Conservation (phyloP, 2,329 filamentous ascomycete species). For the Nemania bipapillata region DNA sequence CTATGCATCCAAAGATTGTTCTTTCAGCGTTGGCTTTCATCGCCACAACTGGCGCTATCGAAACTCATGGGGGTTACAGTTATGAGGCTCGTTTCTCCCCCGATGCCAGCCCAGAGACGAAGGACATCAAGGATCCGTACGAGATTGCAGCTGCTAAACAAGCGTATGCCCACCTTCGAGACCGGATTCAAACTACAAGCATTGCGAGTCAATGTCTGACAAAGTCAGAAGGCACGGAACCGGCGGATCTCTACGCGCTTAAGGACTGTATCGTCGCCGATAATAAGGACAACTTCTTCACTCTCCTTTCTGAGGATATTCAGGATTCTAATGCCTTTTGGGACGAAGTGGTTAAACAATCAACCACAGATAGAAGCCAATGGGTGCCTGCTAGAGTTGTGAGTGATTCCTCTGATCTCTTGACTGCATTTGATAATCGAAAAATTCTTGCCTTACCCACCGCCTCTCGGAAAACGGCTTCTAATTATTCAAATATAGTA, state of each 20-base stretch:
- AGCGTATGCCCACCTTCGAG: conserved; percentile 18
- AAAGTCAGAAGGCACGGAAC: conserved; percentile 3
- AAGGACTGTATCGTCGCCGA: conserved; percentile 35
- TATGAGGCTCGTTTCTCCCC: conserved; percentile 33
- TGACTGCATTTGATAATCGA: no score
- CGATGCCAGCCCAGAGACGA: conserved; percentile 22
- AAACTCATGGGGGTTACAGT: conserved; percentile 33
- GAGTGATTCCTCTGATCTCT: not conserved
- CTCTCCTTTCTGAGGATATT: conserved; percentile 33
- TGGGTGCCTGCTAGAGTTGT: conserved; percentile 36
- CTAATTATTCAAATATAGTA: conserved; percentile 22
- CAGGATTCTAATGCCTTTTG: conserved; percentile 33
- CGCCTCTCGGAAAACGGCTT: not conserved
- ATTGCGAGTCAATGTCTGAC: conserved; percentile 24
- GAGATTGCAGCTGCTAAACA: conserved; percentile 27
- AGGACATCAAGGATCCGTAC: conserved; percentile 29
- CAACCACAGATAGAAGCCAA: conserved; percentile 29
- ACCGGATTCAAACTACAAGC: conserved; percentile 24
- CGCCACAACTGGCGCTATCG: conserved; percentile 17
- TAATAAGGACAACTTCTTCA: conserved; percentile 32
- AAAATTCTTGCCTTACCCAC: not conserved
- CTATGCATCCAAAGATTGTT: conserved; percentile 26
- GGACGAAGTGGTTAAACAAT: conserved; percentile 27
- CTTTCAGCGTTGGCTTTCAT: conserved; percentile 16
- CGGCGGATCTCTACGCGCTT: conserved; percentile 31